Evolutionary conservation across 176 grass and related monocot genomes (phyloP).

Genomic region (Zea mays): Zm-B73-REFERENCE-NAM-5.0 NC_050098.1:235928001-235928500

Average conservation of each 20-base stretch:
- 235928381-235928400: slow-evolving; percentile 95
- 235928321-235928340: slow-evolving; percentile 89
- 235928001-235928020: slow-evolving; percentile 83
- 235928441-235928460: slow-evolving; percentile 43
- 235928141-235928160: slow-evolving; percentile 94
- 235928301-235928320: slow-evolving; percentile 79
- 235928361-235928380: slow-evolving; percentile 91
- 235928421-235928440: background rate
- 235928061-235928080: slow-evolving; percentile 76
- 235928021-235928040: slow-evolving; percentile 89
- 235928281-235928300: slow-evolving; percentile 79
- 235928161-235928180: slow-evolving; percentile 99
- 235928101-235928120: slow-evolving; percentile 79
- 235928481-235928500: slow-evolving; percentile 79
- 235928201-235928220: slow-evolving; percentile 98
- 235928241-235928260: slow-evolving; percentile 80
- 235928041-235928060: slow-evolving; percentile 84
- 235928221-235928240: slow-evolving; percentile 94
- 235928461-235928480: slow-evolving; percentile 78
- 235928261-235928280: slow-evolving; percentile 90
- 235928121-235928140: slow-evolving; percentile 82
- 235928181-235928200: slow-evolving; percentile 96
- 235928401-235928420: too few species aligned
- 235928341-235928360: slow-evolving; percentile 78
- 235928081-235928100: slow-evolving; percentile 78